Percentiles rank a stretch among this genome's conserved stretches.
Conservation (phyloP, 2,329 filamentous ascomycete species). For the Thyridium curvatum region DNA sequence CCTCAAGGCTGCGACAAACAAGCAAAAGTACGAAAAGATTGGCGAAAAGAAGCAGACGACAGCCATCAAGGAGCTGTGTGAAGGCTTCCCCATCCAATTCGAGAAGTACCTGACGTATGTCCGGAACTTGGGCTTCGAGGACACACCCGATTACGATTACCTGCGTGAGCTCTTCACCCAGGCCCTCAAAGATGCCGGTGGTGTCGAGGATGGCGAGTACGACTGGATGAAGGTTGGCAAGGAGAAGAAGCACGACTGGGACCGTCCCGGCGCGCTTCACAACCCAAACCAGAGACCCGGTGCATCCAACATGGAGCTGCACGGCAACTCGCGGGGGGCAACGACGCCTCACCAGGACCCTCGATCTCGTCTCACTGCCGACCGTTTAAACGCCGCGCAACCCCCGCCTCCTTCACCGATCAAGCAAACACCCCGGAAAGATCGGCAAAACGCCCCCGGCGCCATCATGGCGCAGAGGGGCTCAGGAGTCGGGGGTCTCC, state of each 20-base stretch:
- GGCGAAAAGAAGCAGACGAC: conserved; percentile 99
- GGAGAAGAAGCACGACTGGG: conserved; percentile 77
- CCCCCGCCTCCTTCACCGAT: conserved; percentile 81
- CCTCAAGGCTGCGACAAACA: conserved; percentile 67
- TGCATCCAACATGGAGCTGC: conserved; percentile 77
- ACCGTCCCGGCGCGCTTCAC: conserved; percentile 61
- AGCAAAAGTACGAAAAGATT: conserved; percentile 99
- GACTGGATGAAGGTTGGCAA: conserved; percentile 99
- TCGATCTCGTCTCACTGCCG: conserved; percentile 62
- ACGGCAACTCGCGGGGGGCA: conserved; percentile 64
- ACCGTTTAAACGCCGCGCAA: conserved; percentile 92
- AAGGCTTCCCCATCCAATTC: conserved; percentile 94
- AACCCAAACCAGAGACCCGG: conserved; percentile 73
- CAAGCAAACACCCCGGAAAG: conserved; percentile 68
- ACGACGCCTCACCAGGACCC: conserved; percentile 51
- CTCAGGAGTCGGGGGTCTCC: conserved; percentile 65
- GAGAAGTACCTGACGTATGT: conserved; percentile 97
- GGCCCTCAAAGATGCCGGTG: conserved; percentile 87
- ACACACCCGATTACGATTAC: conserved; percentile 97
- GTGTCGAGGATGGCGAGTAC: conserved; percentile 96
- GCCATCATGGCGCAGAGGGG: conserved; percentile 68
- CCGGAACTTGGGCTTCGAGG: conserved; percentile 95
- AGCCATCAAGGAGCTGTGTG: conserved; percentile 91
- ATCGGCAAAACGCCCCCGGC: conserved; percentile 72
- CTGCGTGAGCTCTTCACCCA: conserved; percentile 85